Percentiles rank a stretch among this genome's conserved stretches.
phyloP scores from a whole-genome alignment of 805 yeast genomes.

The Candida ponderosae region DNA sequence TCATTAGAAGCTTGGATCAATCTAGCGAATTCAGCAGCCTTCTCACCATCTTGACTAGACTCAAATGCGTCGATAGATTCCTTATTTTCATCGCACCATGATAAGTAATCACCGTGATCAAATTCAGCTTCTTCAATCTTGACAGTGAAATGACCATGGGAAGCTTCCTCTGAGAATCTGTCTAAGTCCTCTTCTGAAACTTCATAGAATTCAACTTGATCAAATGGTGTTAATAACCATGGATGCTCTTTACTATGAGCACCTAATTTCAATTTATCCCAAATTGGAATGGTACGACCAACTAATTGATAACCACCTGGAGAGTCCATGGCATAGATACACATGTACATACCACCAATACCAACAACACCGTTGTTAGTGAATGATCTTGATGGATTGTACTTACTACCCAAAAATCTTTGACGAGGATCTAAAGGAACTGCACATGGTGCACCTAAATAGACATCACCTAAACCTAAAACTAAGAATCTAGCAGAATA shows the following conservation, averaged over 20 bases:
- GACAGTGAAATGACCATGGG: conserved; percentile 73
- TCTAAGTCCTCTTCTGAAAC: conserved; percentile 83
- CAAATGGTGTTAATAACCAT: conserved; percentile 89
- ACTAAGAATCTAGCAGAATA: conserved; percentile 89
- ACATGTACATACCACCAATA: conserved; percentile 98
- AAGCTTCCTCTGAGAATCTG: conserved; percentile 56
- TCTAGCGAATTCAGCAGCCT: conserved; percentile 76
- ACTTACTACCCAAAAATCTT: conserved; percentile 84
- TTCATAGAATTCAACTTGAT: conserved; percentile 91
- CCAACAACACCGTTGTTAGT: conserved; percentile 98
- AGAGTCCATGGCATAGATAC: conserved; percentile 89
- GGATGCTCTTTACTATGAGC: conserved; percentile 58
- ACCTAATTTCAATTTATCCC: conserved; percentile 89
- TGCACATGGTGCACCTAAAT: conserved; percentile 97
- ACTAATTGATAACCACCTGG: conserved; percentile 98
- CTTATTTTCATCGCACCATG: conserved; percentile 70
- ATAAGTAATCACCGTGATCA: conserved; percentile 69
- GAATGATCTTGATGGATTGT: conserved; percentile 92
- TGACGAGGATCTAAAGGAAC: conserved; percentile 97
- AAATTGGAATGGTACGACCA: conserved; percentile 94
- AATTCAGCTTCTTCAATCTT: conserved; percentile 72
- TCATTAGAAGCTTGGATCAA: conserved; percentile 76
- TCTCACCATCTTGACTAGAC: conserved; percentile 67
- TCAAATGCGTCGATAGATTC: conserved; percentile 67
- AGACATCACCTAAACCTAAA: conserved; percentile 93